Evolutionary conservation across 805 yeast species (phyloP).

Genomic region (Naumovozyma dairenensis): DNA sequence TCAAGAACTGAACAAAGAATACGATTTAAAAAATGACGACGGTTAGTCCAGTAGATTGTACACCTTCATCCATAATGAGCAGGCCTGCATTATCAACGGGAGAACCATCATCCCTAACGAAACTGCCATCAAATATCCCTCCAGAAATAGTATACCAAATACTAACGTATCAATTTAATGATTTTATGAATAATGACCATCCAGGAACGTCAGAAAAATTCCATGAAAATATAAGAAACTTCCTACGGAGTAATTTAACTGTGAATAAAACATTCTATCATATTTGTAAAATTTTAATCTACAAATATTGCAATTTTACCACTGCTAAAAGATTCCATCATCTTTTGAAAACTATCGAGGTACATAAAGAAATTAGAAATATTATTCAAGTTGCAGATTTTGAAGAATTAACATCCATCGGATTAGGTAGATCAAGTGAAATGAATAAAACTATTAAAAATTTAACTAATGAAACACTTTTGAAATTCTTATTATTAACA

Average conservation of each 20-base stretch:
- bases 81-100: background rate
- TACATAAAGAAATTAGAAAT: constrained; percentile 41
- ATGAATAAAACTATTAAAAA: constrained; percentile 89
- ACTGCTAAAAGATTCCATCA: constrained; percentile 73
- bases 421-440: constrained; percentile 77
- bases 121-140: constrained; percentile 30
- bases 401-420: constrained; percentile 80
- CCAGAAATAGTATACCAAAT: constrained; percentile 47
- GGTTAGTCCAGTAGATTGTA: too few species aligned
- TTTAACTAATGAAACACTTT: constrained; percentile 68
- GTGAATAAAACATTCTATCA: constrained; percentile 51
- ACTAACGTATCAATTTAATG: constrained; percentile 44
- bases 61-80: too few species aligned
- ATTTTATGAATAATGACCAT: constrained; percentile 39
- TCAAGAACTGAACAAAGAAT: too few species aligned
- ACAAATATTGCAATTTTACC: constrained; percentile 62
- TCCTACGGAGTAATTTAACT: constrained; percentile 42
- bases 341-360: constrained; percentile 46
- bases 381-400: constrained; percentile 70
- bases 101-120: background rate
- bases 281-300: constrained; percentile 47
- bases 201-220: constrained; percentile 37
- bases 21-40: too few species aligned
- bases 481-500: constrained; percentile 49
- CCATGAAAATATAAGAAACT: constrained; percentile 39